phyloP scores from a whole-genome alignment of 2,329 filamentous ascomycete genomes.

The Elsinoe fawcettii region DNA sequence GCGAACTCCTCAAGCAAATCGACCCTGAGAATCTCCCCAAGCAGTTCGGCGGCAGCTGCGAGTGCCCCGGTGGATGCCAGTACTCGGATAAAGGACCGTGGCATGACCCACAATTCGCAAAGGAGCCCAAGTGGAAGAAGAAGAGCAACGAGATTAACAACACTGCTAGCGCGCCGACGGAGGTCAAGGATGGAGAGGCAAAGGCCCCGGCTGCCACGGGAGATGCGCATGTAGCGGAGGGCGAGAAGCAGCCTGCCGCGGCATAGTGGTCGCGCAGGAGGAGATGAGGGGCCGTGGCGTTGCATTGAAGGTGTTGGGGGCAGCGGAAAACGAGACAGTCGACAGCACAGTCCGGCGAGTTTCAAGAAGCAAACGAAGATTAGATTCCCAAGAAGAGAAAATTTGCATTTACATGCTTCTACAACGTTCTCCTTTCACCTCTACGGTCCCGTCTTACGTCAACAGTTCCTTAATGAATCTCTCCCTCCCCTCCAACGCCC shows the following conservation, averaged over 20 bases:
- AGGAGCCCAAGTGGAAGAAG: constrained; percentile 46
- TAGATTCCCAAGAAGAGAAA: constrained; percentile 4
- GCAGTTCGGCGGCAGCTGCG: constrained; percentile 74
- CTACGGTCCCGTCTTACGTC: neutral
- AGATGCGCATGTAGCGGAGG: constrained; percentile 17
- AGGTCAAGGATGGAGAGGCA: constrained; percentile 19
- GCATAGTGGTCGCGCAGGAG: constrained; percentile 1
- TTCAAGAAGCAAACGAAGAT: too few species aligned
- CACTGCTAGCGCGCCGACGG: constrained; percentile 26
- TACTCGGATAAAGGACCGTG: constrained; percentile 88
- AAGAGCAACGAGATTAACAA: constrained; percentile 27
- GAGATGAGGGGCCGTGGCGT: neutral
- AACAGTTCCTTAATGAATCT: constrained; percentile 2
- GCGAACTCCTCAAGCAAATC: constrained; percentile 75
- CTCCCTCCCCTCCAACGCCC: constrained; percentile 11
- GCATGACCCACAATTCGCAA: constrained; percentile 62
- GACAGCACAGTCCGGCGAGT: neutral
- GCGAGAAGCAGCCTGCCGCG: constrained; percentile 20
- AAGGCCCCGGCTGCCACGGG: constrained; percentile 22
- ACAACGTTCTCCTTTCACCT: neutral
- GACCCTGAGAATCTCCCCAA: constrained; percentile 83
- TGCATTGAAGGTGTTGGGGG: constrained; percentile 7
- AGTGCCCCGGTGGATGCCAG: constrained; percentile 74
- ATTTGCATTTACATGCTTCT: constrained; percentile 3
- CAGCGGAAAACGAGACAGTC: neutral